These are phyloP conservation scores for Tulasnella sp. DNA, from an alignment of 768 basidiomycete genomes.

Conservation along the genomic window DNA sequence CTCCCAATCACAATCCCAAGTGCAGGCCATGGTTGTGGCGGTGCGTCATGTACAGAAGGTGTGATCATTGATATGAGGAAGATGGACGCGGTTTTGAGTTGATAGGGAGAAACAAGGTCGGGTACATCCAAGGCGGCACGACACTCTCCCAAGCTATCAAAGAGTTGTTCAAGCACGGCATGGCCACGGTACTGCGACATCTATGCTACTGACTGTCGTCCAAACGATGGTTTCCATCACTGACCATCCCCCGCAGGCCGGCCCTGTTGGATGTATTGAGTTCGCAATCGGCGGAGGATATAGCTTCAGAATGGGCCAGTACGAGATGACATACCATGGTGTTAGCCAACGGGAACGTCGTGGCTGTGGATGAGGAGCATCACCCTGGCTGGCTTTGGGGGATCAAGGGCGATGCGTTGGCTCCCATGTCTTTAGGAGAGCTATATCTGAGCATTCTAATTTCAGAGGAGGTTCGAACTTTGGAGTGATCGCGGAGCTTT, in stretches of 20 bases:
- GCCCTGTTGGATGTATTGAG: not conserved
- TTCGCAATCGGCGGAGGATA: not conserved
- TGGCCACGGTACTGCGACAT: not conserved
- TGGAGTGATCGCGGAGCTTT: constrained; percentile 11
- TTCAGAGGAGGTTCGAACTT: constrained; percentile 10
- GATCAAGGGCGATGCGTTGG: constrained; percentile 2
- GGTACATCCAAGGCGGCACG: constrained; percentile 6
- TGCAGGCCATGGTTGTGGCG: constrained; percentile 11
- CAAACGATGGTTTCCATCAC: not conserved
- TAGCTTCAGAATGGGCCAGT: not conserved
- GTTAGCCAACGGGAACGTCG: constrained; percentile 5
- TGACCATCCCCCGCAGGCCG: not conserved
- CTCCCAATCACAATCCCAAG: constrained; percentile 2
- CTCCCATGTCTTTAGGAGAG: too few species aligned
- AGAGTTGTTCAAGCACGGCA: constrained; percentile 6
- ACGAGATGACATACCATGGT: constrained; percentile 9
- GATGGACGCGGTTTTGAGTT: constrained; percentile 10
- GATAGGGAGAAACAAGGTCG: constrained; percentile 9
- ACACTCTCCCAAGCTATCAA: not conserved
- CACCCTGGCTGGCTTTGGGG: constrained; percentile 9
- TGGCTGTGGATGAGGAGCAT: not conserved
- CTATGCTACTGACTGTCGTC: not conserved
- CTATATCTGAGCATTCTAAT: not conserved
- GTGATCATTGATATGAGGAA: constrained; percentile 15
- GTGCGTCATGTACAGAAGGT: constrained; percentile 19